Evolutionary conservation across 139 green algal genomes (phyloP), one percentile per base, ranked within the genome.

Genomic region (Chloropicon primus): DNA sequence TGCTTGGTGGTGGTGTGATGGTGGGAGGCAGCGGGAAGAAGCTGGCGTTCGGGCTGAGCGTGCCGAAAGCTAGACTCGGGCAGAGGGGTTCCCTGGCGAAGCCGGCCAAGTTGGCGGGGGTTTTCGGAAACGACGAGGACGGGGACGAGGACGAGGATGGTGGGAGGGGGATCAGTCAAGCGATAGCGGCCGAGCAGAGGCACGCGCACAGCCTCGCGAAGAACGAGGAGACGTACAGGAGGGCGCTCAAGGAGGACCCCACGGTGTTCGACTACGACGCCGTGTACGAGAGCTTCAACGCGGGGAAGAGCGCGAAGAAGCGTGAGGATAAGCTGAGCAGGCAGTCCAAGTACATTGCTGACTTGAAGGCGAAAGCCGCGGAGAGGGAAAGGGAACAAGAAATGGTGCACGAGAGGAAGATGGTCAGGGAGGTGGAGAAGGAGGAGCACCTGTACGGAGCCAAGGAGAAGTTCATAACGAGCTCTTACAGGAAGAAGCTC

Each of bases 391-490:
- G 79, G 10, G 93, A 97, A 79, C 85, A 95, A 79, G 90, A 93
- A 62, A 84, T 97, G 1, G 54, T 90, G 10, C 90, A 88, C 72
- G 92, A 97, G 81, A 80, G 89, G 54, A 84, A 80, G 78, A 84
- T 91, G 82, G 78, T 88, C 5, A 92, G 92, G 80, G 91, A 96
- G 81, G 83, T 89, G 22, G 76, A 76, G 28, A 85, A 81, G 80
- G 93, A 97, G 86, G 94, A 97, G 76, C 86, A 97, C 77, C 76
- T 95, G 83, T 97, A 88, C 83, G 92, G 91, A 0, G 87, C 93
- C 82, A 95, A 96, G 83, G 94, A 98, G 79, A 91, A 91, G 77
- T 98, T 98, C 83, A 87, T 98, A 17, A 98, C 94, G 0, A 74
- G 81, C 1, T 93, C 92, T 1, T 98, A 98, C 87, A 87, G 89